Base-by-base conservation (phyloP, 345 rosid genomes). In the Carallia brachiata region DNA sequence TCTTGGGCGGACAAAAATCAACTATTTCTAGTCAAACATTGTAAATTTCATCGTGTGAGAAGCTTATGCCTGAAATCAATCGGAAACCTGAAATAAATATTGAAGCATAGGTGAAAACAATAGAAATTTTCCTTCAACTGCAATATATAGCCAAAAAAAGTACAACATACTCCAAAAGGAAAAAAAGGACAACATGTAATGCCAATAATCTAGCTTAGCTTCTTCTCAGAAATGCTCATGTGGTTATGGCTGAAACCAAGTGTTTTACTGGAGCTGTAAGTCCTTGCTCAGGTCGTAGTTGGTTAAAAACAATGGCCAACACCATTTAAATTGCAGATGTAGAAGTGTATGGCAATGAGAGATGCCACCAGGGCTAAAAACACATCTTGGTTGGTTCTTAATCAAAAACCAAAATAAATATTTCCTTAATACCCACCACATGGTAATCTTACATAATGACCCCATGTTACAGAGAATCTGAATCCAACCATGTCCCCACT, bases 391-490 rank as follows among this genome's bases (percentile, higher is more conserved):
- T 13, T 30, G 47, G 67, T 56, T 71, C 65, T 73, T 76, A 47
- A 55, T 30, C 12, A 30, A 40, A 23, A 44, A 44, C 17, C 4
- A 44, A 68, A n/a, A 31, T 47, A 36, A 63, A 30, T 36, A 63
- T 23, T 40, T 64, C 27, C 57, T 37, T 50, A 72, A 52, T n/a
- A 77, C 76, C 85, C 78, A 82, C 83, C 85, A 73, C 81, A 77
- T 83, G 85, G 71, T 62, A 67, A 66, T 61, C 69, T 63, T 75
- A 57, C 69, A 70, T 64, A 72, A 44, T 10, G 5, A 15, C 44
- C 61, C 83, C 81, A 82, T 83, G 82, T 80, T 80, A 74, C 62
- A 9, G 54, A 63, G 71, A 80, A 77, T 77, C 86, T 68, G 44
- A 76, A 72, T 63, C 76, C 83, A 78, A 81, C 75, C 88, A 60